These are phyloP conservation scores for Aspergillus flavus DNA, from an alignment of 2,329 filamentous ascomycete species.

Conservation along the genomic window DNA sequence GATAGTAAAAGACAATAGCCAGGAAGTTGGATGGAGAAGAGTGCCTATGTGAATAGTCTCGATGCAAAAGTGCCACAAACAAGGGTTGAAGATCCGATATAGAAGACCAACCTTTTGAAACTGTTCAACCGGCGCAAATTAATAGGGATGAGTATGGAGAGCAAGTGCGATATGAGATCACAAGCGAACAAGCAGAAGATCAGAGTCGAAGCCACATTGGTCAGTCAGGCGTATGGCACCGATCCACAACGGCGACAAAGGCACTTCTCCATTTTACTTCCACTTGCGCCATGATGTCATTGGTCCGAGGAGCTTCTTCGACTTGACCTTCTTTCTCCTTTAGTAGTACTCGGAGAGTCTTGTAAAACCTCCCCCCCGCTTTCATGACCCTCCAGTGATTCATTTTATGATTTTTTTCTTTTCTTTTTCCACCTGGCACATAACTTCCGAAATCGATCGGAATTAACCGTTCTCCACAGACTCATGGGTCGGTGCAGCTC, in stretches of 20 bases:
- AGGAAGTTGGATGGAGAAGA: neutral
- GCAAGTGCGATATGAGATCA: conserved; percentile 7
- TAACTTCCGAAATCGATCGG: conserved; percentile 15
- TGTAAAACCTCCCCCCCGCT: neutral
- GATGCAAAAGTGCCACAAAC: neutral
- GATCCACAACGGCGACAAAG: conserved; percentile 6
- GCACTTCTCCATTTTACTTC: neutral
- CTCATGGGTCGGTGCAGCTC: conserved; percentile 17
- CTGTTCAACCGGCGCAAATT: neutral
- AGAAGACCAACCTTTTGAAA: neutral
- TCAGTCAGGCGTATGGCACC: neutral
- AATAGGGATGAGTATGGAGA: neutral
- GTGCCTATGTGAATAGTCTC: neutral
- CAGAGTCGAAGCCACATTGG: conserved; percentile 1
- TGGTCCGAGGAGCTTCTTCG: conserved; percentile 1
- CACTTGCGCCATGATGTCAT: conserved; percentile 9
- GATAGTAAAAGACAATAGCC: neutral
- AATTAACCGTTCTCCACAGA: conserved; percentile 17
- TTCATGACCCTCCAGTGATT: neutral
- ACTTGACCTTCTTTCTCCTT: neutral
- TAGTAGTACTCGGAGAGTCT: neutral
- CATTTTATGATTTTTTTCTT: neutral
- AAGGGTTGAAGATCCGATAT: neutral
- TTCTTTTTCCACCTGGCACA: neutral
- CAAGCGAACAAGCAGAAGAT: neutral